phyloP scores from a whole-genome alignment of 2,329 filamentous ascomycete species.

The Chaetomiaceae sp. region DNA sequence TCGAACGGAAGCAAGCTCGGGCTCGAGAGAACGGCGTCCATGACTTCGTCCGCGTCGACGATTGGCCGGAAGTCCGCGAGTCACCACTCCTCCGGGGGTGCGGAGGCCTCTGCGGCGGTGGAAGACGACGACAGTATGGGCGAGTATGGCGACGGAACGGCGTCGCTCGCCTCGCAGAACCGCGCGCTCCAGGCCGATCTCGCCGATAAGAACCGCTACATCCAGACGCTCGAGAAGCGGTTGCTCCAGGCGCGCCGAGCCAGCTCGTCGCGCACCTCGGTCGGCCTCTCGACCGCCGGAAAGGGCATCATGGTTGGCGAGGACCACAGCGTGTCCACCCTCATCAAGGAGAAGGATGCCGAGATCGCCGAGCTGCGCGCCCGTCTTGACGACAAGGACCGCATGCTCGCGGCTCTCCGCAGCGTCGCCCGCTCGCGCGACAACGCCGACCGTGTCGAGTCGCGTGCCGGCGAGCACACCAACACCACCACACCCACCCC shows the following conservation, averaged over 20 bases:
- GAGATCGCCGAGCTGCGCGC: slow-evolving; percentile 90
- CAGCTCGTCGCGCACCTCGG: slow-evolving; percentile 81
- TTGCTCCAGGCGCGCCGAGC: slow-evolving; percentile 83
- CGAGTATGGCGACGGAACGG: slow-evolving; percentile 80
- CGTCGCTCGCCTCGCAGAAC: slow-evolving; percentile 77
- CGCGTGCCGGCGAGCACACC: no score
- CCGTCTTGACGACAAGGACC: slow-evolving; percentile 87
- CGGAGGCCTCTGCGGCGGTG: slow-evolving; percentile 31
- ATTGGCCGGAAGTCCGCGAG: slow-evolving; percentile 49
- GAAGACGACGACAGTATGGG: slow-evolving; percentile 67
- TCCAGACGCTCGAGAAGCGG: slow-evolving; percentile 85
- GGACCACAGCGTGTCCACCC: slow-evolving; percentile 64
- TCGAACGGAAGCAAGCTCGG: slow-evolving; percentile 47
- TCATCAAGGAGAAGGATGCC: slow-evolving; percentile 81
- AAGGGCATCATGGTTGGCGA: slow-evolving; percentile 67
- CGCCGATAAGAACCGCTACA: slow-evolving; percentile 95
- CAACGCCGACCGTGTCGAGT: slow-evolving; percentile 55
- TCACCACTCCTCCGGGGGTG: slow-evolving; percentile 39
- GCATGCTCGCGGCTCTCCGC: slow-evolving; percentile 82
- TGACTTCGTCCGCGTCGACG: slow-evolving; percentile 57
- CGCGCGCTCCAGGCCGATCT: slow-evolving; percentile 90
- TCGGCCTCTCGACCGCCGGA: slow-evolving; percentile 57
- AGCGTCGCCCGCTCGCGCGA: slow-evolving; percentile 82
- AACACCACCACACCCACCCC: no score
- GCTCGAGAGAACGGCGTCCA: slow-evolving; percentile 60